These are phyloP conservation scores for Roridomyces roridus DNA, from an alignment of 768 basidiomycete species.

Conservation along the genomic window DNA sequence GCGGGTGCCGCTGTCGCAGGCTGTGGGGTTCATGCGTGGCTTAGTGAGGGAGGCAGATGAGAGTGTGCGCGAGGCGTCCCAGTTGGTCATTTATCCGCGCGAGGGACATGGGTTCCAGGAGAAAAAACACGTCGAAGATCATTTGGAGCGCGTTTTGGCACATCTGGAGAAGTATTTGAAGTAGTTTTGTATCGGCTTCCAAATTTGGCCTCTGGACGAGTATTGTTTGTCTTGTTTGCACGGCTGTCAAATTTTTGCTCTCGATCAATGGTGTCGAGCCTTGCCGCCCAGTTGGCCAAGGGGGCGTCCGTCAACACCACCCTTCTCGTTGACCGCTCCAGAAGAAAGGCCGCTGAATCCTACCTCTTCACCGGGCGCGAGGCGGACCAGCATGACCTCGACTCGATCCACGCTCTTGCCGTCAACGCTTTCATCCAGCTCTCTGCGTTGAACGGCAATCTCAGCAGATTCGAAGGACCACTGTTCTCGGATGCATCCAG, in stretches of 20 bases:
- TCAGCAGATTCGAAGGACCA: conserved; percentile 67
- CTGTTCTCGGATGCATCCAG: conserved; percentile 86
- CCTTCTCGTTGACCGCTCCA: conserved; percentile 69
- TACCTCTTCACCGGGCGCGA: conserved; percentile 89
- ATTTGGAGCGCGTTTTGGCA: conserved; percentile 16
- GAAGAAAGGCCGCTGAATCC: conserved; percentile 71
- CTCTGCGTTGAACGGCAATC: conserved; percentile 58
- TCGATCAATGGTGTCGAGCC: conserved; percentile 69
- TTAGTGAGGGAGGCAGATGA: conserved; percentile 15
- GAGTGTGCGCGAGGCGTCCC: conserved; percentile 11
- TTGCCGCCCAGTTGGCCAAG: conserved; percentile 83
- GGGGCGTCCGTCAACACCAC: conserved; percentile 80
- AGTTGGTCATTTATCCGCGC: conserved; percentile 21
- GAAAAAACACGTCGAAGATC: conserved; percentile 19
- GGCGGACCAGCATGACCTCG: conserved; percentile 86
- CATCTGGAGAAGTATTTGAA: conserved; percentile 18
- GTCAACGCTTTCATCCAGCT: conserved; percentile 81
- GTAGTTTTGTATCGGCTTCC: not conserved
- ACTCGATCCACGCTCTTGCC: conserved; percentile 83
- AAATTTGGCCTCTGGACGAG: not conserved
- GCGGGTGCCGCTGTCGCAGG: conserved; percentile 21
- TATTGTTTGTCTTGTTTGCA: not conserved
- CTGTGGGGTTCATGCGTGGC: conserved; percentile 23
- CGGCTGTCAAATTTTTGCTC: conserved; percentile 8
- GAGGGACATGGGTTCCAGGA: conserved; percentile 20